phyloP scores from a whole-genome alignment of 805 yeast genomes.

The Tetrapisispora iriomotensis region DNA sequence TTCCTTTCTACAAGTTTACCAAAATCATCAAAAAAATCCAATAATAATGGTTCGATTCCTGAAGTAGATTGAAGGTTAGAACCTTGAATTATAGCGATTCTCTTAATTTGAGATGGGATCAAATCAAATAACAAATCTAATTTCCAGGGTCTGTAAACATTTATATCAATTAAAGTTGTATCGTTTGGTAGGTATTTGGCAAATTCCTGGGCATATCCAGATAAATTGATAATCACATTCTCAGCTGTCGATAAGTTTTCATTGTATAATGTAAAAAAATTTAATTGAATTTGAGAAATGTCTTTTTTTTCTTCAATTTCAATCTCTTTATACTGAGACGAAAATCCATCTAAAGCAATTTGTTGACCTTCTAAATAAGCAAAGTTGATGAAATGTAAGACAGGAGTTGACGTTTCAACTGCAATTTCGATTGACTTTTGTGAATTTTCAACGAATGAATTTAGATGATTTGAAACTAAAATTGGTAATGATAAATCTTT shows the following conservation, averaged over 20 bases:
- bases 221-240: slow-evolving; percentile 55
- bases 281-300: slow-evolving; percentile 24
- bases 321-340: neutral
- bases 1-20: slow-evolving; percentile 36
- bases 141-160: slow-evolving; percentile 67
- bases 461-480: slow-evolving; percentile 53
- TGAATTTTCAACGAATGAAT: slow-evolving; percentile 46
- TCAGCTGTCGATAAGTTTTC: slow-evolving; percentile 30
- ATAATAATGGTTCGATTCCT: slow-evolving; percentile 58
- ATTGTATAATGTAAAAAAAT: slow-evolving; percentile 26
- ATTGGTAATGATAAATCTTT: slow-evolving; percentile 59
- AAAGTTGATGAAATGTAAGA: slow-evolving; percentile 55
- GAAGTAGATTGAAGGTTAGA: slow-evolving; percentile 26
- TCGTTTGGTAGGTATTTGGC: slow-evolving; percentile 29
- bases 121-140: slow-evolving; percentile 38
- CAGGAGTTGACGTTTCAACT: slow-evolving; percentile 39
- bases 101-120: slow-evolving; percentile 46
- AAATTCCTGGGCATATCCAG: slow-evolving; percentile 42
- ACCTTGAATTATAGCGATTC: slow-evolving; percentile 61
- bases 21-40: slow-evolving; percentile 63
- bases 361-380: slow-evolving; percentile 3
- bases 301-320: slow-evolving; percentile 8
- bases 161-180: slow-evolving; percentile 40
- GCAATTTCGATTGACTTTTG: slow-evolving; percentile 52
- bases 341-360: neutral